A percentile compares a stretch with the other conserved stretches of the same genome.
Conservation (phyloP, 257 asterid genomes). For the Ligustrum vulgare region DNA sequence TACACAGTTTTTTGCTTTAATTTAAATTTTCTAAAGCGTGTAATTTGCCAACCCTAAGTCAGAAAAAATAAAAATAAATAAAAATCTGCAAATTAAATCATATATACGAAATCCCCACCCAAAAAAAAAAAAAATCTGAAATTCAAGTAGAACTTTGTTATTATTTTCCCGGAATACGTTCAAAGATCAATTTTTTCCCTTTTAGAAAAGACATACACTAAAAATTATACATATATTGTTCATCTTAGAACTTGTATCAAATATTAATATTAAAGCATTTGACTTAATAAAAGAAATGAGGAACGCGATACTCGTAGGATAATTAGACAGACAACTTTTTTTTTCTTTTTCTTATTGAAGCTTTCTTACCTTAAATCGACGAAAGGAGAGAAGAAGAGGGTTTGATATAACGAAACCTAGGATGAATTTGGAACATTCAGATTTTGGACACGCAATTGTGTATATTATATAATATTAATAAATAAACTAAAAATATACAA, state of each 20-base stretch:
- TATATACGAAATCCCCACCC: background rate
- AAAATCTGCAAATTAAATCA: background rate
- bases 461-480: too few species aligned
- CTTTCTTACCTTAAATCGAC: constrained; percentile 25
- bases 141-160: too few species aligned
- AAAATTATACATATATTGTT: background rate
- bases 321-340: background rate
- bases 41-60: background rate
- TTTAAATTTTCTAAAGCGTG: background rate
- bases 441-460: background rate
- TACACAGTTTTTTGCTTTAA: background rate
- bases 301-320: background rate
- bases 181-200: too few species aligned
- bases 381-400: constrained; percentile 19
- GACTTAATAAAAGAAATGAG: too few species aligned
- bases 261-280: too few species aligned
- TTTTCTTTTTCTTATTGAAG: too few species aligned
- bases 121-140: background rate
- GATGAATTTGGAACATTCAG: background rate
- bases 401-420: constrained; percentile 31
- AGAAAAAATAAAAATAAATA: too few species aligned
- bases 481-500: too few species aligned
- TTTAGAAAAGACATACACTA: background rate
- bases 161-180: too few species aligned
- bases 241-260: too few species aligned